Evolutionary conservation across 2,329 filamentous ascomycete genomes (phyloP), one percentile per base, ranked within the genome.

Genomic region (Epichloe festucae): DNA sequence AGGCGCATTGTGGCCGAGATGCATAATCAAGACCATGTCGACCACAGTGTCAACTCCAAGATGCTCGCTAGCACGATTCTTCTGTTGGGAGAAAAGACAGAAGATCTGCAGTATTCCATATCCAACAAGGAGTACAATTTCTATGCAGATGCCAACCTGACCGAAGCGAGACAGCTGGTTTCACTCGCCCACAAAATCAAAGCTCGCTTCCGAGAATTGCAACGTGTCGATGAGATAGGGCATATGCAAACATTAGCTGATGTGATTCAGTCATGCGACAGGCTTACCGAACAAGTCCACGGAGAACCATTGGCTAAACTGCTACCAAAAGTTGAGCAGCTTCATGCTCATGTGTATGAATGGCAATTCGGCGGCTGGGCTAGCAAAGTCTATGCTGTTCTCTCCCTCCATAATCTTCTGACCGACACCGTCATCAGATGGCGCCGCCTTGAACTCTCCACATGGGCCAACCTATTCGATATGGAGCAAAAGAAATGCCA

Each of bases 281-380:
- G 86, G 57, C 74, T 95, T 0, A 74, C 95, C 2, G 77, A 84
- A 51, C 80, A 95, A 59, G 75, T 80, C 21, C 83, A 96, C 59
- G 78, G 80, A 1, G 89, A 95, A 52, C 90, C 93, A 0, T 73
- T 98, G 4, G 89, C 89, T 1, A 90, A 86, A 60, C 82, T 95
- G 52, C 78, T 98, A 49, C 87, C 85, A 2, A 88, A 86, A 62
- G 77, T 93, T 3, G 94, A 99, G 66, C 89, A 91, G 56, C 74
- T 99, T 4, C 87, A 97, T 67, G 77, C 75, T 0, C 83, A 85
- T 57, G 79, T 98, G 47, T 84, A 96, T 56, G 89, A 97, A 67
- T 99, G 93, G 93, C 89, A 98, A 65, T 81, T 81, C 62, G 80
- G 81, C 36, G 83, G 85, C 42, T 90, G 95, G 67, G 90, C 91